phyloP scores from a whole-genome alignment of 148 eudicot genomes.

The Agrostemma githago region DNA sequence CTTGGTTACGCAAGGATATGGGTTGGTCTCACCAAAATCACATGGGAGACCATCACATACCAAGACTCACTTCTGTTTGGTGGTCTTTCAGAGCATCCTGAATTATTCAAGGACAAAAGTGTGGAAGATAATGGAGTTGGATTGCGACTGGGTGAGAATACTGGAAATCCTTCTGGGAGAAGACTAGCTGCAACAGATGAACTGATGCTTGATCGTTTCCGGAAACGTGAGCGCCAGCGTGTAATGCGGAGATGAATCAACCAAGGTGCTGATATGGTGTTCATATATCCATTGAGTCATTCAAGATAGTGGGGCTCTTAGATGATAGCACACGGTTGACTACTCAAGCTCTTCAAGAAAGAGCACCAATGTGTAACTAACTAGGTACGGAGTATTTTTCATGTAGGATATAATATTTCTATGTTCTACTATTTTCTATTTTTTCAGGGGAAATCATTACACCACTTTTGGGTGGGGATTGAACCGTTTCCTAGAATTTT shows the following conservation, averaged over 20 bases:
- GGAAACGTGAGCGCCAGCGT: slow-evolving; percentile 91
- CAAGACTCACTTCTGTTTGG: background rate
- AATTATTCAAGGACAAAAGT: slow-evolving; percentile 60
- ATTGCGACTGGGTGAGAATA: slow-evolving; percentile 44
- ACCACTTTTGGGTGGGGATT: background rate
- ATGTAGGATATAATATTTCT: background rate
- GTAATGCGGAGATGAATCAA: slow-evolving; percentile 65
- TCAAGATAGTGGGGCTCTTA: background rate
- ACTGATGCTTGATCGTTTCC: slow-evolving; percentile 87
- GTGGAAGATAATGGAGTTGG: slow-evolving; percentile 44
- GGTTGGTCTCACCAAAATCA: background rate
- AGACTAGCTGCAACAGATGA: slow-evolving; percentile 92
- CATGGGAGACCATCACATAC: background rate
- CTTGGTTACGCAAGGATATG: too few relatives aligned
- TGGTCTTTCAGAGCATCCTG: slow-evolving; percentile 70
- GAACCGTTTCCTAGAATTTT: background rate
- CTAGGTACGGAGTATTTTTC: background rate
- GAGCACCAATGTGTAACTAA: background rate
- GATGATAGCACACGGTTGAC: too few relatives aligned
- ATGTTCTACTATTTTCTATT: background rate
- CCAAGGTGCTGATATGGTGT: background rate
- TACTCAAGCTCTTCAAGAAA: background rate
- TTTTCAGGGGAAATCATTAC: background rate
- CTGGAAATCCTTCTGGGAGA: slow-evolving; percentile 46
- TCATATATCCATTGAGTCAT: background rate